Evolutionary conservation across 2,329 filamentous ascomycete genomes (phyloP), one percentile per base, ranked within the genome.

Genomic region (Colletotrichum lindemuthianum): DNA sequence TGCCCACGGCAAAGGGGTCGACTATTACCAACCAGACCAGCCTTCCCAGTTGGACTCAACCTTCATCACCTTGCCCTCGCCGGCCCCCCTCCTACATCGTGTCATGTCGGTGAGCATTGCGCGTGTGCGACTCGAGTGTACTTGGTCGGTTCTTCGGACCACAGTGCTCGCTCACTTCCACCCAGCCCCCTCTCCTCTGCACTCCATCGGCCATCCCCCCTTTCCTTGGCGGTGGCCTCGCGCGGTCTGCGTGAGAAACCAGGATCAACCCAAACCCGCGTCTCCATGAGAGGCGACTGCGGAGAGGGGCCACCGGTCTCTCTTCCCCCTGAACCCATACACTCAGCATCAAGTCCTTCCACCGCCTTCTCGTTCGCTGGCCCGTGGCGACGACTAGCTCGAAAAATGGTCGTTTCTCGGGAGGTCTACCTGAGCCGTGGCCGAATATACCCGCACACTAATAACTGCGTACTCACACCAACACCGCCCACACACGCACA

Each of bases 241-340:
- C 57, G 50, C 39, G 36, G 50, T 43, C 48, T 56, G 51, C 57
- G 45, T 41, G 4, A 40, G 39, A 13, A 50, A 61, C 61, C 47
- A 52, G 61, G 61, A 61, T 61, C 51, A 60, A 60, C 57, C 61
- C 50, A 60, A 60, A 55, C 33, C 56, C 24, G 16, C 16, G 39
- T 55, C 16, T 45, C 50, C 56, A 50, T 60, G 60, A 64, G 57
- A 50, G 57, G 50, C 55, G 57, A 60, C 47, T 60, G 61, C 57
- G 61, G 57, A 60, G 61, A 64, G 56, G 60, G 60, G 60, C 50
- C 50, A 36, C 56, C 56, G 34, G 39, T 32, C 61, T 50, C 44
- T 50, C 39, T 60, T 16, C 13, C 15, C 36, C 59, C 50, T 34
- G 54, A 39, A 34, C 24, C 36, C 40, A 54, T 51, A 48, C 41